Evolutionary conservation across 352 stramenopile genomes (phyloP).

Genomic region (Globisporangium viniferum): DNA sequence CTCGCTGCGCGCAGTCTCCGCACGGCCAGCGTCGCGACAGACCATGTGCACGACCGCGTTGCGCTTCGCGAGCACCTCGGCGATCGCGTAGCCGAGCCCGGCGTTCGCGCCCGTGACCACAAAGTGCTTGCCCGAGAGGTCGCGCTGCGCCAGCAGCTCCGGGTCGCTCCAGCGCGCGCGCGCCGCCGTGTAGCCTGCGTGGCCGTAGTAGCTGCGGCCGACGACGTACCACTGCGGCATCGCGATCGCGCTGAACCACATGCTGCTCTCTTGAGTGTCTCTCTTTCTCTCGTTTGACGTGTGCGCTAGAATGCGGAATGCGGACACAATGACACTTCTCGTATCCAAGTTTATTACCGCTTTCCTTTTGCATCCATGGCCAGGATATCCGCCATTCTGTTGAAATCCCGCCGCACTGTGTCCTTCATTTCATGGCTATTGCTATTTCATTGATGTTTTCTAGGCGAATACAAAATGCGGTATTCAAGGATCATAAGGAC

Average conservation of each 20-base stretch:
- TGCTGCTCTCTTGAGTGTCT: not conserved
- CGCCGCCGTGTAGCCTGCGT: slow-evolving; percentile 29
- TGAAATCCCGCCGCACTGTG: no score
- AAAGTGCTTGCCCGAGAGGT: slow-evolving; percentile 42
- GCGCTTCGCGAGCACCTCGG: slow-evolving; percentile 35
- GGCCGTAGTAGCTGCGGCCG: slow-evolving; percentile 31
- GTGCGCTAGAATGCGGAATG: not conserved
- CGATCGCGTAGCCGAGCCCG: slow-evolving; percentile 36
- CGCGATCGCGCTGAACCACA: slow-evolving; percentile 38
- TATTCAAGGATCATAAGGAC: no score
- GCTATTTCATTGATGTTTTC: no score
- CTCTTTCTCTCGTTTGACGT: not conserved
- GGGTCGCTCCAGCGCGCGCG: slow-evolving; percentile 31
- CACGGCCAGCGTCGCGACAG: slow-evolving; percentile 34
- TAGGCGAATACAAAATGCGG: no score
- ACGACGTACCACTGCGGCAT: slow-evolving; percentile 43
- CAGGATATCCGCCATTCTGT: no score
- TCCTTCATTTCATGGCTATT: no score
- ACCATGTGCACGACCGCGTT: slow-evolving; percentile 46
- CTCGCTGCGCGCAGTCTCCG: slow-evolving; percentile 30
- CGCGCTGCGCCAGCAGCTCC: slow-evolving; percentile 29
- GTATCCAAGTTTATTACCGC: no score
- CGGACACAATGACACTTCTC: not conserved
- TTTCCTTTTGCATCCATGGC: no score
- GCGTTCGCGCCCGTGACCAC: slow-evolving; percentile 51